Base-by-base conservation (phyloP, 2,329 filamentous ascomycete species). In the Colletotrichum sidae region DNA sequence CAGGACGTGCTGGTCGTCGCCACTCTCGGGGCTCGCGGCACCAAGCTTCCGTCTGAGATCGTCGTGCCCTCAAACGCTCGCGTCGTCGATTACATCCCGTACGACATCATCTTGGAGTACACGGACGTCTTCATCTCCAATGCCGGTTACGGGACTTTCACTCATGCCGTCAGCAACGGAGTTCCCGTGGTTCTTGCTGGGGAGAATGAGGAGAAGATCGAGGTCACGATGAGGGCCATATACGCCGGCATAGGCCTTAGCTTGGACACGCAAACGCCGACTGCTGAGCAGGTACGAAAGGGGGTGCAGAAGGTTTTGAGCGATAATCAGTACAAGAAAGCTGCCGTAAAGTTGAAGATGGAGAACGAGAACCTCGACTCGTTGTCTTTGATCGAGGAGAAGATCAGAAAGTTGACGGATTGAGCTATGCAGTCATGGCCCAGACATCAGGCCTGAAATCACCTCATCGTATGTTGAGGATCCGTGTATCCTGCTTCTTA, bases 121-220 rank as follows among this genome's bases (percentile, higher is more conserved):
- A 74, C 75, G 34, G 81, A 79, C 41, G 75, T 82, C 0, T 82
- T 85, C 39, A 73, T 86, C 15, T 78, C 77, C n/a, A 86, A 85
- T 56, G 83, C 77, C 6, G 82, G 83, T 2, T 86, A 83, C 60
- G 82, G 83, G 6, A 81, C 80, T 1, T 76, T 84, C 54, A 76
- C 78, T 12, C 81, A 84, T 62, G 77, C 77, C 6, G 71, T 84
- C 2, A 74, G 77, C 25, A 77, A 81, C 55, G 81, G 81, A 1
- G 79, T 84, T 33, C 83, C 83, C 2, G 77, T 84, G 68, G 78
- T 86, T 2, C 71, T 84, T 17, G 77, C 80, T 0, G 83, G 83
- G 1, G 70, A 73, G 17, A 75, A 72, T 42, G 77, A 78, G 46
- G 80, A 81, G 54, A 82, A 82, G 70, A 71, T 74, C 1, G 79